These are phyloP conservation scores for Lobosporangium transversale DNA, from an alignment of 192 early-diverging fungal genomes.

Conservation along the genomic window DNA sequence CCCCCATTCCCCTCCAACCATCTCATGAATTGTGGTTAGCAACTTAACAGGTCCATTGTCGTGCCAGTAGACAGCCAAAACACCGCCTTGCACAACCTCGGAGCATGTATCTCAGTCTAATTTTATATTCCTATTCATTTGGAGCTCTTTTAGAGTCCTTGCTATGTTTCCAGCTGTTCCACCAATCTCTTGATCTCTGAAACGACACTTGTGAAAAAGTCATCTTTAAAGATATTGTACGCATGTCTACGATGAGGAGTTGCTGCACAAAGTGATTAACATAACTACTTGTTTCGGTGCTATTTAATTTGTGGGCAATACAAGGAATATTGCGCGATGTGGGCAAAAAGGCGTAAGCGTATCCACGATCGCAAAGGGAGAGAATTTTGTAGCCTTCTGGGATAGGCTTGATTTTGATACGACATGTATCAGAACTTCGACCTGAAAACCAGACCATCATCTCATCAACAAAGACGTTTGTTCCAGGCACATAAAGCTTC, in stretches of 20 bases:
- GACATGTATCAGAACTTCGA: background rate
- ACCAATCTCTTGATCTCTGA: conserved; percentile 21
- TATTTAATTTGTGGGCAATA: background rate
- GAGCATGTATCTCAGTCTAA: conserved; percentile 22
- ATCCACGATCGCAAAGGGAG: background rate
- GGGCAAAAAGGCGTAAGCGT: background rate
- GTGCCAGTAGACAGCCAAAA: conserved; percentile 2
- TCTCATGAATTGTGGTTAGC: conserved; percentile 27
- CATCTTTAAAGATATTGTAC: conserved; percentile 26
- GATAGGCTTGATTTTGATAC: background rate
- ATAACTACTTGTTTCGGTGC: conserved; percentile 6
- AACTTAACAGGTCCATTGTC: conserved; percentile 27
- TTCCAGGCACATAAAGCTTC: conserved; percentile 16
- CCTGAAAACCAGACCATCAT: conserved; percentile 38
- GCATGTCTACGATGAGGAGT: conserved; percentile 7
- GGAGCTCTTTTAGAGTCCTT: conserved; percentile 28
- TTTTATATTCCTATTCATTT: conserved; percentile 17
- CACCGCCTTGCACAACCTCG: conserved; percentile 1
- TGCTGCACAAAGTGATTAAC: conserved; percentile 32
- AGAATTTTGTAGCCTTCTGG: conserved; percentile 5
- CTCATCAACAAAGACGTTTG: conserved; percentile 35
- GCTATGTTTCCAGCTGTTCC: conserved; percentile 21
- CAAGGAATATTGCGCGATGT: background rate
- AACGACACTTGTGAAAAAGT: conserved; percentile 33
- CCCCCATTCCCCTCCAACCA: conserved; percentile 22